A percentile compares a stretch with the other conserved stretches of the same genome.
These are phyloP conservation scores for Dorcoceras hygrometricum DNA, from an alignment of 257 asterid genomes.

Conservation along the genomic window DNA sequence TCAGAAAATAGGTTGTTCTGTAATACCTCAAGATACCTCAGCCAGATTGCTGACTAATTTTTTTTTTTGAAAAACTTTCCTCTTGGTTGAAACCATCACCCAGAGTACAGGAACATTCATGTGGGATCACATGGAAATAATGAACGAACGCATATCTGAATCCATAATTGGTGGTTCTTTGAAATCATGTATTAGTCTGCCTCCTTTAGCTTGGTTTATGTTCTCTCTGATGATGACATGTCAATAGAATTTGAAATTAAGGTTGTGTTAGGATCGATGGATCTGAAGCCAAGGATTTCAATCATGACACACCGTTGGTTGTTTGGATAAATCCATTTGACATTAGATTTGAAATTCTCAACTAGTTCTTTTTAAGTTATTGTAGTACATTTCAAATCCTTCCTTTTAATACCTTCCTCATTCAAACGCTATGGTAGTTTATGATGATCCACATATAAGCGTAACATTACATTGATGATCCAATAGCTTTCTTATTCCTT, in stretches of 20 bases:
- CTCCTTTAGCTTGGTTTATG: neutral
- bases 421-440: no score
- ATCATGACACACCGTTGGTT: no score
- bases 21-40: neutral
- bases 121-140: neutral
- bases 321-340: no score
- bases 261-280: no score
- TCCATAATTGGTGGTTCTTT: neutral
- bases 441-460: neutral
- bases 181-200: neutral
- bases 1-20: neutral
- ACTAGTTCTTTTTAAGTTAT: no score
- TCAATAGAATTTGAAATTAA: neutral
- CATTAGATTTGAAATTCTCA: no score
- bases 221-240: no score
- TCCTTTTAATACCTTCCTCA: no score
- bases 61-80: neutral
- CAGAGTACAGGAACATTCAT: neutral
- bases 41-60: neutral
- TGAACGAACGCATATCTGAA: neutral
- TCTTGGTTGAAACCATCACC: neutral
- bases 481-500: neutral
- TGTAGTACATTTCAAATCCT: no score
- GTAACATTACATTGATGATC: neutral
- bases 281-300: no score